These are phyloP conservation scores for Solanum sitiens DNA, from an alignment of 257 asterid genomes.

Conservation along the genomic window DNA sequence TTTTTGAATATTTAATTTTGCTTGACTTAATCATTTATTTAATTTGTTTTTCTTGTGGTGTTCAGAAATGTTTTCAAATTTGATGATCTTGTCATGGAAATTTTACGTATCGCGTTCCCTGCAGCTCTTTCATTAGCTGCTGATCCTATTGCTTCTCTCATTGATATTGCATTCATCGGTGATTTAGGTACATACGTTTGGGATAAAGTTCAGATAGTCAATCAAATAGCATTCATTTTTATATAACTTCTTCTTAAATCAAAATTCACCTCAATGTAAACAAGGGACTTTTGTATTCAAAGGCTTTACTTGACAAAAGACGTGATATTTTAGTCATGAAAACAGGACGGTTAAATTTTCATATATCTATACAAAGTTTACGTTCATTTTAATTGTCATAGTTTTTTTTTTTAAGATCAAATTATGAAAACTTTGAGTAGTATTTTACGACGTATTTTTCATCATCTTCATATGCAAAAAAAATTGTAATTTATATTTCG, in stretches of 20 bases:
- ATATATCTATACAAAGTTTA: no score
- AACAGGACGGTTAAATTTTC: neutral
- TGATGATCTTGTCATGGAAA: slow-evolving; percentile 73
- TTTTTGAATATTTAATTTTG: neutral
- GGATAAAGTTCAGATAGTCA: slow-evolving; percentile 16
- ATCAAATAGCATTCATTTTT: rapidly evolving
- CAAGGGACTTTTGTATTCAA: neutral
- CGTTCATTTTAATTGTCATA: no score
- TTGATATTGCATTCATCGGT: slow-evolving; percentile 80
- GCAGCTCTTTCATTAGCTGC: slow-evolving; percentile 96
- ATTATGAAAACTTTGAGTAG: no score
- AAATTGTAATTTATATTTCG: no score
- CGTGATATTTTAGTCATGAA: neutral
- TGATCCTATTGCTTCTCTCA: slow-evolving; percentile 83
- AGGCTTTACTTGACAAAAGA: neutral
- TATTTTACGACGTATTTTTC: no score
- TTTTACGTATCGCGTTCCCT: slow-evolving; percentile 60
- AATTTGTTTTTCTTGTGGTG: neutral
- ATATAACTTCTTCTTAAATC: neutral
- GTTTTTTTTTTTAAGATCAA: no score
- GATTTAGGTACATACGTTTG: slow-evolving; percentile 41
- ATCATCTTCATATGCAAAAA: no score
- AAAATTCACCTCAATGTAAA: neutral
- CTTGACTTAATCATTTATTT: neutral
- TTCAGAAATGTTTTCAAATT: slow-evolving; percentile 49